Percentiles rank a stretch among this genome's conserved stretches.
Evolutionary conservation across 2,329 filamentous ascomycete species (phyloP).

Genomic region (Didymella segeticola): DNA sequence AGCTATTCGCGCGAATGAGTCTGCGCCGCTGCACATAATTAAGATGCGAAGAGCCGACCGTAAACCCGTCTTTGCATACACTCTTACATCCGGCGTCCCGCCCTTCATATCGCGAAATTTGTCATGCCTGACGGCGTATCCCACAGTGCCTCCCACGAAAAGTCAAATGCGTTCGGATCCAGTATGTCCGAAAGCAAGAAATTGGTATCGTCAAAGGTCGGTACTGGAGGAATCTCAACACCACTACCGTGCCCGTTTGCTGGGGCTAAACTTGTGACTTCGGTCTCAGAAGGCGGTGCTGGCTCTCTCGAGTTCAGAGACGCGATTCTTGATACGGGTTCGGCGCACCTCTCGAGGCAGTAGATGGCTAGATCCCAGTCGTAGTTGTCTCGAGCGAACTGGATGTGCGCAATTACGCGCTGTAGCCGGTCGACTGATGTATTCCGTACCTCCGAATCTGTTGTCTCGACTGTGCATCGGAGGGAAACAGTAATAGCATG

Average conservation of each 20-base stretch:
- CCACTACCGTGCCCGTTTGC: slow-evolving; percentile 9
- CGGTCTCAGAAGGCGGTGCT: slow-evolving; percentile 25
- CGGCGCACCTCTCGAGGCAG: slow-evolving; percentile 55
- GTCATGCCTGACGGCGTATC: slow-evolving; percentile 45
- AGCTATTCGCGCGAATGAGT: no score
- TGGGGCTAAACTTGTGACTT: slow-evolving; percentile 19
- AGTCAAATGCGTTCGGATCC: slow-evolving; percentile 45
- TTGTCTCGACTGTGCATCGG: slow-evolving; percentile 60
- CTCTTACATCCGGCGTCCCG: not conserved
- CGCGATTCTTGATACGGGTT: slow-evolving; percentile 47
- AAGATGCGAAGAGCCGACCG: no score
- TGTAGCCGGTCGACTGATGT: slow-evolving; percentile 57
- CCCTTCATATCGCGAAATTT: slow-evolving; percentile 33
- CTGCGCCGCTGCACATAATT: no score
- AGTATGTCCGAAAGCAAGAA: slow-evolving; percentile 42
- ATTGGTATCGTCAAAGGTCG: slow-evolving; percentile 37
- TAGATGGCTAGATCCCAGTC: slow-evolving; percentile 64
- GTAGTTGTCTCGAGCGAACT: slow-evolving; percentile 56
- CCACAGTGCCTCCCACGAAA: slow-evolving; percentile 48
- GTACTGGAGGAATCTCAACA: slow-evolving; percentile 16
- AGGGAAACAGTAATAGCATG: slow-evolving; percentile 62
- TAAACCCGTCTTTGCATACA: no score
- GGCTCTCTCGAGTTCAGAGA: slow-evolving; percentile 34
- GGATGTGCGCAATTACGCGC: slow-evolving; percentile 56
- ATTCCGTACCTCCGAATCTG: slow-evolving; percentile 54